These are phyloP conservation scores for Stentor roeselii DNA, from an alignment of 73 alveolate genomes.

Conservation along the genomic window DNA sequence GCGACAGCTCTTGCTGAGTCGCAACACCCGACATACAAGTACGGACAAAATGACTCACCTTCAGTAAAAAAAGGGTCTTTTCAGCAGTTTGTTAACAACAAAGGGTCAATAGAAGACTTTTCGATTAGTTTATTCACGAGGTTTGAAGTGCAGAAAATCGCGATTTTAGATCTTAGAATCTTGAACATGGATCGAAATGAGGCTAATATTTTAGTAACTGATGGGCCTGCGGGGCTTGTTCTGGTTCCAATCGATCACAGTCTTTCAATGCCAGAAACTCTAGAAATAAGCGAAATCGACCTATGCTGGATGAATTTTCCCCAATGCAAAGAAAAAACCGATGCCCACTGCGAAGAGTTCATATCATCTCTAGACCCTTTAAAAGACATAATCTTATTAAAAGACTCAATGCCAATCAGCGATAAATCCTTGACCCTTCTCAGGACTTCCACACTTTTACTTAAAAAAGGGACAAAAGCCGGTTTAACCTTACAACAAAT, in stretches of 20 bases:
- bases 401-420: conserved; percentile 74
- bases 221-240: conserved; percentile 45
- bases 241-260: conserved; percentile 97
- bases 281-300: conserved; percentile 88
- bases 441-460: conserved; percentile 76
- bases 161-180: conserved; percentile 91
- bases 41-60: conserved; percentile 59
- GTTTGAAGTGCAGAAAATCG: conserved; percentile 91
- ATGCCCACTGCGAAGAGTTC: conserved; percentile 61
- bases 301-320: conserved; percentile 95
- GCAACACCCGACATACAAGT: conserved; percentile 83
- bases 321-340: conserved; percentile 72
- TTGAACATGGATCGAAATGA: conserved; percentile 95
- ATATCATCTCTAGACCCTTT: conserved; percentile 71
- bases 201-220: conserved; percentile 82
- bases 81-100: conserved; percentile 71
- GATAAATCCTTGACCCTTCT: conserved; percentile 86
- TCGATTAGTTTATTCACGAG: conserved; percentile 75
- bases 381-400: conserved; percentile 78
- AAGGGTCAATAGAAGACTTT: conserved; percentile 83
- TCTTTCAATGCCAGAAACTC: conserved; percentile 85
- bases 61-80: conserved; percentile 87
- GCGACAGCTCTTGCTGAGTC: conserved; percentile 94
- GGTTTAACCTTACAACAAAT: conserved; percentile 86
- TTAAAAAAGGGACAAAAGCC: conserved; percentile 83